A percentile compares a stretch with the other conserved stretches of the same genome.
Conservation (phyloP, 2,329 filamentous ascomycete species). For the Verticillium albo-atrum region DNA sequence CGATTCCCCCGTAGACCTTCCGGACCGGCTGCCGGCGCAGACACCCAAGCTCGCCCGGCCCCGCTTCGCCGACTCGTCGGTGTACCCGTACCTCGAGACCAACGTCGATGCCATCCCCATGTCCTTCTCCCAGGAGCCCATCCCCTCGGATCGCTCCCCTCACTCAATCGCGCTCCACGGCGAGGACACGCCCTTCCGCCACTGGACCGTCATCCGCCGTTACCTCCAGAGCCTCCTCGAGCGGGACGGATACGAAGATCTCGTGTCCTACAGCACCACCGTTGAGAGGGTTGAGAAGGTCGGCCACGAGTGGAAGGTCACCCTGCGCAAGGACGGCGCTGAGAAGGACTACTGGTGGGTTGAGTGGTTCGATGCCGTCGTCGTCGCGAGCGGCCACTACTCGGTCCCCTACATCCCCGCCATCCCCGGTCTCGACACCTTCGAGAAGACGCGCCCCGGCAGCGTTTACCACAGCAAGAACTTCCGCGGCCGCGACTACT, state of each 20-base stretch:
- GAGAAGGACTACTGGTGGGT: constrained; percentile 55
- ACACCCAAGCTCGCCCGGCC: constrained; percentile 35
- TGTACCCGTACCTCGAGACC: constrained; percentile 62
- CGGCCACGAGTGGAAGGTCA: constrained; percentile 46
- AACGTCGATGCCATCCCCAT: constrained; percentile 58
- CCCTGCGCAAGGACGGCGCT: constrained; percentile 35
- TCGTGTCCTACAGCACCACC: constrained; percentile 53
- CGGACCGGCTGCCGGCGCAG: constrained; percentile 40
- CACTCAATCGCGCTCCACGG: constrained; percentile 40
- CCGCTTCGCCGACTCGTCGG: constrained; percentile 52
- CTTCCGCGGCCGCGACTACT: constrained; percentile 41
- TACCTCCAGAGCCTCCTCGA: constrained; percentile 50
- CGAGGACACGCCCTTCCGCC: constrained; percentile 54
- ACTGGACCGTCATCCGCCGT: constrained; percentile 51
- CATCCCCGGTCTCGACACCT: constrained; percentile 42
- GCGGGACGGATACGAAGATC: constrained; percentile 46
- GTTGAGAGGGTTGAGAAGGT: constrained; percentile 55
- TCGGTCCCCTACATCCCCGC: constrained; percentile 52
- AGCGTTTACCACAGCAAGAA: constrained; percentile 52
- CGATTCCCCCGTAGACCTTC: constrained; percentile 43
- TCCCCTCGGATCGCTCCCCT: constrained; percentile 32
- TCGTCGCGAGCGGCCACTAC: constrained; percentile 58
- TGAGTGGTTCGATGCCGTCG: constrained; percentile 57
- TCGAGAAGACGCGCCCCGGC: constrained; percentile 39
- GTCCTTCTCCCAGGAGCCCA: constrained; percentile 54